Evolutionary conservation across 768 basidiomycete species (phyloP).

Genomic region (Pholiota microspora): DNA sequence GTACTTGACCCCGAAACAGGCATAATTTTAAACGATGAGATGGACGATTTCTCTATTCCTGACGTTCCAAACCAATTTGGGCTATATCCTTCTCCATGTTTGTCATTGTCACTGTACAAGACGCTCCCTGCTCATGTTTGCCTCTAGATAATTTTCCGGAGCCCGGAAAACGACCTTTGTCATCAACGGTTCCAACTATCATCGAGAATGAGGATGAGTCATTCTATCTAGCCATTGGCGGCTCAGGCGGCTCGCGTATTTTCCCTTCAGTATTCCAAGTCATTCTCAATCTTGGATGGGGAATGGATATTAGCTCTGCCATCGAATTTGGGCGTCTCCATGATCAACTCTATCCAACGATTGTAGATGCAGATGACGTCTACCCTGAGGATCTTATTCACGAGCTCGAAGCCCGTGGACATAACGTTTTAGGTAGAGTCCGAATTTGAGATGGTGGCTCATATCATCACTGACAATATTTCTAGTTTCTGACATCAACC

Average conservation of each 20-base stretch:
- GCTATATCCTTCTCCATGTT: conserved; percentile 79
- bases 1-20: conserved; percentile 88
- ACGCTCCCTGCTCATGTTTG: background rate
- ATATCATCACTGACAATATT: too few relatives aligned
- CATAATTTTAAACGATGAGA: conserved; percentile 89
- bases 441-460: background rate
- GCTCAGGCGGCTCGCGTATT: conserved; percentile 86
- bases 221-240: conserved; percentile 75
- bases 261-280: conserved; percentile 79
- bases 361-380: conserved; percentile 58
- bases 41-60: conserved; percentile 93
- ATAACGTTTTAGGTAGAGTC: conserved; percentile 62
- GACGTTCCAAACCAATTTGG: conserved; percentile 84
- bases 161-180: conserved; percentile 85
- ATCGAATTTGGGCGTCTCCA: conserved; percentile 87
- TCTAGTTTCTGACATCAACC: conserved; percentile 62
- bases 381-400: conserved; percentile 58
- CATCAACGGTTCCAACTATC: conserved; percentile 81
- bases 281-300: conserved; percentile 78
- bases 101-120: conserved; percentile 16
- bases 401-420: conserved; percentile 59
- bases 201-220: conserved; percentile 74
- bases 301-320: conserved; percentile 72
- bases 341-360: conserved; percentile 76
- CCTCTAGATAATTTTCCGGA: conserved; percentile 81